phyloP scores from a whole-genome alignment of 805 yeast species.

The Starmerella bombicola region DNA sequence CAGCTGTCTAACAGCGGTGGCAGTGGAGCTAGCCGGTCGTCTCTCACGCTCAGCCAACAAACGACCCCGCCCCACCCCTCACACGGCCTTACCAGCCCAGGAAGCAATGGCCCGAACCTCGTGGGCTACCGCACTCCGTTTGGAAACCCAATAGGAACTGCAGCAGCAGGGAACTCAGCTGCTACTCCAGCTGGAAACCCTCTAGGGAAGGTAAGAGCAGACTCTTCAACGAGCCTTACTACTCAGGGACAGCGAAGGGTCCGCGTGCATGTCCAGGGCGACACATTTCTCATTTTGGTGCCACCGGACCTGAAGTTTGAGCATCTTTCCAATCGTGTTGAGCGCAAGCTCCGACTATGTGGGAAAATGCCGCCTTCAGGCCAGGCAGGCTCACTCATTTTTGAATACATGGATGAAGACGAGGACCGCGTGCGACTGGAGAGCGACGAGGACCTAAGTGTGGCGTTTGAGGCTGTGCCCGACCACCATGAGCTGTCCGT shows the following conservation, averaged over 20 bases:
- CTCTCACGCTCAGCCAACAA: slow-evolving; percentile 1
- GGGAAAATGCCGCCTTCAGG: slow-evolving; percentile 31
- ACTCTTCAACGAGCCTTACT: slow-evolving; percentile 11
- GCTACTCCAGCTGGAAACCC: neutral
- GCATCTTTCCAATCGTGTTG: slow-evolving; percentile 46
- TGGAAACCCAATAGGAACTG: too few species aligned
- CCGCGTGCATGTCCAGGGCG: slow-evolving; percentile 28
- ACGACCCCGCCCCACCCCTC: slow-evolving; percentile 3
- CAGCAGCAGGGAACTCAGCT: neutral
- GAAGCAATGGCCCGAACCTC: too few species aligned
- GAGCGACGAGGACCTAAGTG: slow-evolving; percentile 75
- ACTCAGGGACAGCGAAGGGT: slow-evolving; percentile 26
- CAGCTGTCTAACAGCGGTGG: slow-evolving; percentile 10
- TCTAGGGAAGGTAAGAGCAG: slow-evolving; percentile 3
- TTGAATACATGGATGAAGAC: slow-evolving; percentile 86
- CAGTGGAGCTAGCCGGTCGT: slow-evolving; percentile 6
- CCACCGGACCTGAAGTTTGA: slow-evolving; percentile 40
- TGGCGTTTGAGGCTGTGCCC: slow-evolving; percentile 46
- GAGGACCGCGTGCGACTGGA: slow-evolving; percentile 82
- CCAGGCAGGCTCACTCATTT: slow-evolving; percentile 34
- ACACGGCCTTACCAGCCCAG: neutral
- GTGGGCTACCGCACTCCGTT: too few species aligned
- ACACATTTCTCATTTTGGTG: slow-evolving; percentile 52
- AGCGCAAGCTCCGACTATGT: slow-evolving; percentile 42
- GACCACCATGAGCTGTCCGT: slow-evolving; percentile 16